A percentile compares a stretch with the other conserved stretches of the same genome.
Evolutionary conservation across 1,139 yeast genomes (phyloP).

Genomic region (Kodamaea ohmeri): DNA sequence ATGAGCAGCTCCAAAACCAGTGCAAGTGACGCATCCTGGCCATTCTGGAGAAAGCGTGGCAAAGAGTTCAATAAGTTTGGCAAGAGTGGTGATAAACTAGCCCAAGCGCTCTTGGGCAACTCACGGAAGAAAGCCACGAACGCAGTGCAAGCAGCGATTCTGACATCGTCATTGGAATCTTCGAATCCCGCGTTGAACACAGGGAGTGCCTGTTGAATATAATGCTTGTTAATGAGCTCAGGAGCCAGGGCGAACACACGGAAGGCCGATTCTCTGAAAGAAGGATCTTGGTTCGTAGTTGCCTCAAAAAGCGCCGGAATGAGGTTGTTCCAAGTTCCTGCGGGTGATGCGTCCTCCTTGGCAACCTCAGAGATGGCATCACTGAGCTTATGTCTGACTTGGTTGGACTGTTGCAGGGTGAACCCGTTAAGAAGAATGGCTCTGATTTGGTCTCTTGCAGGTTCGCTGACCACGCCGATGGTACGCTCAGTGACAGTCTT

Average conservation of each 20-base stretch:
- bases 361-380: constrained; percentile 95
- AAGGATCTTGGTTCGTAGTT: constrained; percentile 57
- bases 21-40: constrained; percentile 78
- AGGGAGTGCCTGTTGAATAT: constrained; percentile 58
- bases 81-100: constrained; percentile 67
- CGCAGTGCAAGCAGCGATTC: constrained; percentile 89
- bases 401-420: constrained; percentile 57
- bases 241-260: constrained; percentile 88
- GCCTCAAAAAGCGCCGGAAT: constrained; percentile 74
- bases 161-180: constrained; percentile 75
- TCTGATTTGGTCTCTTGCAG: constrained; percentile 63
- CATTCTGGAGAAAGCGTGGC: constrained; percentile 76
- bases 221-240: constrained; percentile 61
- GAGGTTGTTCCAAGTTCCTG: constrained; percentile 71
- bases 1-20: constrained; percentile 86
- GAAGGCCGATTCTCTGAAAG: constrained; percentile 85
- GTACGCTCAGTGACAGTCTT: constrained; percentile 71
- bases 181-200: constrained; percentile 77
- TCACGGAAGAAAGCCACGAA: constrained; percentile 86
- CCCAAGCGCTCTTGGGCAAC: constrained; percentile 78
- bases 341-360: constrained; percentile 52
- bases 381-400: constrained; percentile 85
- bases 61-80: constrained; percentile 83
- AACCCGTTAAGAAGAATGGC: constrained; percentile 70
- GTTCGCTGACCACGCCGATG: constrained; percentile 63